Percentiles rank a stretch among this genome's conserved stretches.
Evolutionary conservation across 1,139 yeast species (phyloP).

Genomic region (Geotrichum klebahnii): DNA sequence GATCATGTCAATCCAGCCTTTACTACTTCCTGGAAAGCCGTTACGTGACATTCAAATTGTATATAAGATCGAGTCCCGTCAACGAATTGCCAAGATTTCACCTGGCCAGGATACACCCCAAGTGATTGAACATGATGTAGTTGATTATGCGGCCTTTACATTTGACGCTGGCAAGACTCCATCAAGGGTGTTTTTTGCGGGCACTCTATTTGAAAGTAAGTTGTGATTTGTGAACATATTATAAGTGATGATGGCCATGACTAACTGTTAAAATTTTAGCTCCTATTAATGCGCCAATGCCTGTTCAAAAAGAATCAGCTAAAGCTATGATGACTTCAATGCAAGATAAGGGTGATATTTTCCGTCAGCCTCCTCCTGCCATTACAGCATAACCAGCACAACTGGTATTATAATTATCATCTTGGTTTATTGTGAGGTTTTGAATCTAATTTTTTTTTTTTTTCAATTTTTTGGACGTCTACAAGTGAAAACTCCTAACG

Average conservation of each 20-base stretch:
- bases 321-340: conserved; percentile 37
- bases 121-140: conserved; percentile 54
- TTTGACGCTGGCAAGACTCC: conserved; percentile 66
- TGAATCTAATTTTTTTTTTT: too few species aligned
- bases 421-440: background rate
- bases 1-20: conserved; percentile 64
- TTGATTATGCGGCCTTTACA: conserved; percentile 72
- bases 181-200: conserved; percentile 60
- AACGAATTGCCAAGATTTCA: conserved; percentile 53
- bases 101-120: conserved; percentile 39
- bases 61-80: conserved; percentile 71
- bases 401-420: too few species aligned
- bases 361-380: conserved; percentile 36
- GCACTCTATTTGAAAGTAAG: conserved; percentile 74
- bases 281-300: conserved; percentile 38
- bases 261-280: conserved; percentile 22
- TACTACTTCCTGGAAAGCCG: conserved; percentile 56
- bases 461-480: too few species aligned
- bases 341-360: conserved; percentile 42
- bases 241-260: background rate
- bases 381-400: background rate
- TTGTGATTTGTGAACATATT: background rate
- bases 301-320: conserved; percentile 33
- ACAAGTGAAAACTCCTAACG: too few species aligned
- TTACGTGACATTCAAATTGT: conserved; percentile 67